phyloP scores from a whole-genome alignment of 1,284 basidiomycete species.

The Cutaneotrichosporon spelunceum region DNA sequence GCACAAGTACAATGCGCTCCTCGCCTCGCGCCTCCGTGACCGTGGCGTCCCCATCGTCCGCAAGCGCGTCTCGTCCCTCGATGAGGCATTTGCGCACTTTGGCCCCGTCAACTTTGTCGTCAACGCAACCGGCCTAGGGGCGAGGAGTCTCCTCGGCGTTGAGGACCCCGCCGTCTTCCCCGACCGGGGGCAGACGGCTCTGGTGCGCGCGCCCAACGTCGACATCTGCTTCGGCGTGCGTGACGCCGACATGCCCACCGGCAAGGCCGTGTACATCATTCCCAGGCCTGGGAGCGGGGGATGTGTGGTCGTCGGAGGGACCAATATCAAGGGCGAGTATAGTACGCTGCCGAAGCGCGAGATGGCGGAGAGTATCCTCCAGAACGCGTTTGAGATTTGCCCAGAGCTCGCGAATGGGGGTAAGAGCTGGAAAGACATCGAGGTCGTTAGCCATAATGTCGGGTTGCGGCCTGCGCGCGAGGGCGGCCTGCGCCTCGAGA shows the following conservation, averaged over 20 bases:
- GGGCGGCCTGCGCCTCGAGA: slow-evolving; percentile 65
- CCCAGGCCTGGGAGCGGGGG: slow-evolving; percentile 47
- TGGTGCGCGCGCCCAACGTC: slow-evolving; percentile 63
- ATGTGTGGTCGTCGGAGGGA: slow-evolving; percentile 40
- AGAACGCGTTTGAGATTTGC: slow-evolving; percentile 43
- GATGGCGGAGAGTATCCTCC: slow-evolving; percentile 40
- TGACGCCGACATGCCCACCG: slow-evolving; percentile 14
- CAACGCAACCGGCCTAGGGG: slow-evolving; percentile 58
- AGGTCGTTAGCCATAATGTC: slow-evolving; percentile 60
- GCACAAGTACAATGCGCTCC: slow-evolving; percentile 44
- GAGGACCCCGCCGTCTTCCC: slow-evolving; percentile 70
- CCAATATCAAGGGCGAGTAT: slow-evolving; percentile 39
- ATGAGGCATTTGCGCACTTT: slow-evolving; percentile 41
- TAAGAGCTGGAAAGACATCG: slow-evolving; percentile 45
- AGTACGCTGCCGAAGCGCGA: slow-evolving; percentile 32
- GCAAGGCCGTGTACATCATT: slow-evolving; percentile 44
- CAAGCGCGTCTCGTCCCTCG: slow-evolving; percentile 41
- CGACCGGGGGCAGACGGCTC: slow-evolving; percentile 79
- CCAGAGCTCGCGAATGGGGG: slow-evolving; percentile 43
- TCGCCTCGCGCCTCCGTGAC: slow-evolving; percentile 34
- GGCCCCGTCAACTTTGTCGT: slow-evolving; percentile 47
- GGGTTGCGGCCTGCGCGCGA: slow-evolving; percentile 66
- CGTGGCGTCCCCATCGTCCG: slow-evolving; percentile 43
- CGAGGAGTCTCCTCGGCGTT: slow-evolving; percentile 71
- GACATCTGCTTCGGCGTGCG: slow-evolving; percentile 24